Evolutionary conservation across 139 green algal species (phyloP).

Genomic region (Raphidocelis subcapitata): DNA sequence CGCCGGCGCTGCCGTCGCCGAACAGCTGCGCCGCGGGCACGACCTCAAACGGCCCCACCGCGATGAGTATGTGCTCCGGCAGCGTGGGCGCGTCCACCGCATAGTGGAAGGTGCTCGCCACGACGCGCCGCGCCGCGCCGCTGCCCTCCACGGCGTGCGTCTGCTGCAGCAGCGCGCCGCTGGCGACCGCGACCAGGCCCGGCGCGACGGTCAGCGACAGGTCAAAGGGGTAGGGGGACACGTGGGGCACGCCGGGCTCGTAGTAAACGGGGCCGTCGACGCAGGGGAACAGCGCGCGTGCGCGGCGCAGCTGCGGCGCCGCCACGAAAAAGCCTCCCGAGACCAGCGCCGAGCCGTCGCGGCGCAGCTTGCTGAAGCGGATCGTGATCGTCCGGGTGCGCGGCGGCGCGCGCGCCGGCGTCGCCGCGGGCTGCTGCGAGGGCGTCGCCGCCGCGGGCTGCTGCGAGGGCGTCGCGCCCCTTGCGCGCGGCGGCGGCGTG

Average conservation of each 20-base stretch:
- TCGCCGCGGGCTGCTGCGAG: no score
- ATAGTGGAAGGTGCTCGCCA: conserved; percentile 25
- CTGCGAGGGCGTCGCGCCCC: background rate
- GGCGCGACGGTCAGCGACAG: conserved; percentile 22
- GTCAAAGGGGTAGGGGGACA: conserved; percentile 18
- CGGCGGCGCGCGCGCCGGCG: background rate
- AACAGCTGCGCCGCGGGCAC: background rate
- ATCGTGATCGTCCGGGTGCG: conserved; percentile 3
- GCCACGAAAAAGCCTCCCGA: background rate
- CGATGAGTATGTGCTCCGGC: conserved; percentile 13
- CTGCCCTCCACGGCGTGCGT: conserved; percentile 4
- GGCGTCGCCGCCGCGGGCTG: background rate
- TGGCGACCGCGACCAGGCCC: conserved; percentile 14
- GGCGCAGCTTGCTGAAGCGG: conserved; percentile 2
- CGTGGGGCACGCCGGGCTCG: background rate
- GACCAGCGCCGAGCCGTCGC: conserved; percentile 8
- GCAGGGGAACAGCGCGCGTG: conserved; percentile 19
- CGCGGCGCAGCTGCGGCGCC: background rate
- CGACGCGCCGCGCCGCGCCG: background rate
- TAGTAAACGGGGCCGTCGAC: conserved; percentile 26
- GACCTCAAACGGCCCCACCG: conserved; percentile 21
- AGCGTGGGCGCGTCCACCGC: background rate
- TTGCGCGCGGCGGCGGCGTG: no score
- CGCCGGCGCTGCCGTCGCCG: background rate
- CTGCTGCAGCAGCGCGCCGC: conserved; percentile 27